A percentile compares a stretch with the other conserved stretches of the same genome.
phyloP scores from a whole-genome alignment of 768 basidiomycete genomes.

The Leccinum broughii region DNA sequence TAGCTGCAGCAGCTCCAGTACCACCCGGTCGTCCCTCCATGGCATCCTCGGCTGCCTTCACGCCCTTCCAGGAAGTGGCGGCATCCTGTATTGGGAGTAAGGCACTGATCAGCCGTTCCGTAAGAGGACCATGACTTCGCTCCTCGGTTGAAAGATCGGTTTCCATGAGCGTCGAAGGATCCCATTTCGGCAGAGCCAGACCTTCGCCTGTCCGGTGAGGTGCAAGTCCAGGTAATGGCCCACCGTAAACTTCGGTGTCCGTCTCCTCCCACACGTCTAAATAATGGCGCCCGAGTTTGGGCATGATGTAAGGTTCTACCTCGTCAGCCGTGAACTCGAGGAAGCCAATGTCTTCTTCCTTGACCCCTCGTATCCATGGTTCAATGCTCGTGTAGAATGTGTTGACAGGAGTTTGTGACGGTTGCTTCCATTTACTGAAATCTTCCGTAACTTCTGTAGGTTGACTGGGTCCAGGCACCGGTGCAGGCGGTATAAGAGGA shows the following conservation, averaged over 20 bases:
- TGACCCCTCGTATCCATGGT: slow-evolving; percentile 83
- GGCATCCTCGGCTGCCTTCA: slow-evolving; percentile 80
- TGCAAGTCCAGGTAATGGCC: slow-evolving; percentile 42
- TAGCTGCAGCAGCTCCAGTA: slow-evolving; percentile 73
- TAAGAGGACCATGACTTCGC: slow-evolving; percentile 82
- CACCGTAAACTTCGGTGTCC: slow-evolving; percentile 58
- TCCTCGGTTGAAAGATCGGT: slow-evolving; percentile 68
- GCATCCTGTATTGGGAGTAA: slow-evolving; percentile 68
- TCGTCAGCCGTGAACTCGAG: slow-evolving; percentile 91
- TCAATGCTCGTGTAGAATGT: slow-evolving; percentile 91
- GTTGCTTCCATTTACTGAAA: slow-evolving; percentile 81
- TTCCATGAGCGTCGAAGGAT: slow-evolving; percentile 79
- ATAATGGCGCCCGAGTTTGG: slow-evolving; percentile 84
- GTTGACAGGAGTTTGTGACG: slow-evolving; percentile 62
- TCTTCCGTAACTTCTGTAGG: slow-evolving; percentile 85
- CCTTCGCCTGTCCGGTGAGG: slow-evolving; percentile 36
- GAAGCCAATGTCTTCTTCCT: slow-evolving; percentile 95
- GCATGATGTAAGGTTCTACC: slow-evolving; percentile 82
- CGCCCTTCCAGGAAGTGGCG: slow-evolving; percentile 64
- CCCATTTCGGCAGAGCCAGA: slow-evolving; percentile 67
- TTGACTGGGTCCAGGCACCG: slow-evolving; percentile 79
- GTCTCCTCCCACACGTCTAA: slow-evolving; percentile 92
- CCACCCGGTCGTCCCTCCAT: slow-evolving; percentile 84
- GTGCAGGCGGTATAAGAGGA: slow-evolving; percentile 61
- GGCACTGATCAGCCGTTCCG: slow-evolving; percentile 79